Evolutionary conservation across 495 filamentous ascomycete genomes (phyloP).

Genomic region (Talaromyces liani): DNA sequence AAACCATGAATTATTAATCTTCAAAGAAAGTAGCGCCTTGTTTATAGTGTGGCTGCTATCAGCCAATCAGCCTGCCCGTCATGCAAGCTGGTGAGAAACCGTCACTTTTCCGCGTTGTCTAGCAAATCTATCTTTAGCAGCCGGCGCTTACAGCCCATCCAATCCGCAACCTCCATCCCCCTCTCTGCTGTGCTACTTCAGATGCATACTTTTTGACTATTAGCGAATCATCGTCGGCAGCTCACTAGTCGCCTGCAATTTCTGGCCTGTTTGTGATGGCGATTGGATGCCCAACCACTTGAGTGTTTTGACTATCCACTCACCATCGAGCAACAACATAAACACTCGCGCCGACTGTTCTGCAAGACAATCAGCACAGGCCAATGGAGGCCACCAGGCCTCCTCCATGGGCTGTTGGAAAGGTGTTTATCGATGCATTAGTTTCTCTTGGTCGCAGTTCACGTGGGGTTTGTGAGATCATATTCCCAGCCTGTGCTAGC

Average conservation of each 20-base stretch:
- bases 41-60: neutral
- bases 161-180: neutral
- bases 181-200: neutral
- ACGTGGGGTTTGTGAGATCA: neutral
- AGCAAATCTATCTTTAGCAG: slow-evolving; percentile 4
- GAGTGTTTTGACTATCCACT: neutral
- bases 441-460: neutral
- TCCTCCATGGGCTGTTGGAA: neutral
- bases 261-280: neutral
- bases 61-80: neutral
- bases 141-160: slow-evolving; percentile 1
- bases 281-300: neutral
- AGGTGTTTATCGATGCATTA: neutral
- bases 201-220: neutral
- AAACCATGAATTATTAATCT: neutral
- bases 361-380: slow-evolving; percentile 2
- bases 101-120: neutral
- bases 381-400: neutral
- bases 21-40: neutral
- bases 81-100: neutral
- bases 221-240: neutral
- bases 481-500: neutral
- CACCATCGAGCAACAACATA: neutral
- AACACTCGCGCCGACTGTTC: neutral
- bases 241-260: neutral